Base-by-base conservation (phyloP, 1,284 basidiomycete species). In the Violaceomyces palustris region DNA sequence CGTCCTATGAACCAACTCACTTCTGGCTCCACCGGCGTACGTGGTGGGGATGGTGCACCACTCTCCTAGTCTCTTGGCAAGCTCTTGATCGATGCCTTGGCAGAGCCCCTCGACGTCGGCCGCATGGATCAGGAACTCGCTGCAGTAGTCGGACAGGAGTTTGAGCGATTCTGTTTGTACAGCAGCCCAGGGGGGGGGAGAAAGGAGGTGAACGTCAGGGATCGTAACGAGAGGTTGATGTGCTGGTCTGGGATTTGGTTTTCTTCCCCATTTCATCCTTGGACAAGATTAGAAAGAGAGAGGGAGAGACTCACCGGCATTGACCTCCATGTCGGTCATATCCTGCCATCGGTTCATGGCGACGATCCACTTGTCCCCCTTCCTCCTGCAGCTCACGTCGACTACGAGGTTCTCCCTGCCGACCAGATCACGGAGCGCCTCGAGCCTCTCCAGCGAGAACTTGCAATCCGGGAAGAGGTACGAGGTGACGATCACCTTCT, bases 271-370 rank as follows among this genome's bases (percentile, higher is more conserved):
- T n/a, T n/a, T n/a, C n/a, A n/a, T 37, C 8, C 24, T 18, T 10
- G 24, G 33, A 35, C 11, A 15, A 25, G 10, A 31, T n/a, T 15
- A 31, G 10, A 32, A 15, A 10, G n/a, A n/a, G n/a, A n/a, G n/a
- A 12, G 32, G 14, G 5, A 3, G 6, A 9, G 7, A 24, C 41
- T 31, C 44, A 85, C 88, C 87, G 80, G 84, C 77, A 49, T 80
- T 86, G 15, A 99, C 87, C 67, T 87, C 84, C 84, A 90, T 89
- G 67, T 97, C 88, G 0, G 94, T 97, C 42, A 96, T 81, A 45
- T 87, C 86, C 74, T 96, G 92, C 94, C 94, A 99, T 68, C 91
- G 88, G 76, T 98, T 96, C 91, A 94, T 97, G 1, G 94, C 92
- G 6, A 99, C 87, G 27, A 91, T 79, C 94, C 94, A 99, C 56